phyloP scores from a whole-genome alignment of 306 rosid species.

The Prunus campanulata region DNA sequence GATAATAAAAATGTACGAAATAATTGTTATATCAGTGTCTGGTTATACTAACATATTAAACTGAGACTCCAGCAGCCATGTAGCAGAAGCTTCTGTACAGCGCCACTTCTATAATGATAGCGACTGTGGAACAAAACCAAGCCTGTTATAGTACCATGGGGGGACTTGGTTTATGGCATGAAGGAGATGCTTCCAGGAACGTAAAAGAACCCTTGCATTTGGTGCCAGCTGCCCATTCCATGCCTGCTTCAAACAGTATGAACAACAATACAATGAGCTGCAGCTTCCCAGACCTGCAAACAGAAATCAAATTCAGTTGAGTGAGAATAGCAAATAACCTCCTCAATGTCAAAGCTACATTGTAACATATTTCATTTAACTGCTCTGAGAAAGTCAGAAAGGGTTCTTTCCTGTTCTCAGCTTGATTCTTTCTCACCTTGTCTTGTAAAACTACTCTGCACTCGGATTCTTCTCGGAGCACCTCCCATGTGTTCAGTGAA shows the following conservation, averaged over 20 bases:
- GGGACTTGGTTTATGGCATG: neutral
- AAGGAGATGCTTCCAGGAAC: neutral
- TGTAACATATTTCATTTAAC: neutral
- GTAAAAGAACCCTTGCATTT: neutral
- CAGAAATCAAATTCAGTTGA: constrained; percentile 17
- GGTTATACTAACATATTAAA: too few species aligned
- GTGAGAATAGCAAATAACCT: neutral
- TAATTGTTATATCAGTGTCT: too few species aligned
- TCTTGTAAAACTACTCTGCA: neutral
- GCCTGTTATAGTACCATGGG: neutral
- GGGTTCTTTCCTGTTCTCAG: neutral
- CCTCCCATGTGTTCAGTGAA: neutral
- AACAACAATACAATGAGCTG: neutral
- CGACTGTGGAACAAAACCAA: neutral
- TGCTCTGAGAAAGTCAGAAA: neutral
- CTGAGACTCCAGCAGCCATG: neutral
- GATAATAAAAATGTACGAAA: too few species aligned
- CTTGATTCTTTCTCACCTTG: constrained; percentile 43
- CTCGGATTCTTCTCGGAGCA: neutral
- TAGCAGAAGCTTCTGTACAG: neutral
- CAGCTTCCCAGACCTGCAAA: constrained; percentile 39
- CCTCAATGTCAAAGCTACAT: neutral
- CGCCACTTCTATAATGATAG: neutral
- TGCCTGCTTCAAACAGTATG: neutral
- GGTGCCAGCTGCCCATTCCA: neutral